Base-by-base conservation (phyloP, 345 rosid species). In the Moricandia moricandioides region DNA sequence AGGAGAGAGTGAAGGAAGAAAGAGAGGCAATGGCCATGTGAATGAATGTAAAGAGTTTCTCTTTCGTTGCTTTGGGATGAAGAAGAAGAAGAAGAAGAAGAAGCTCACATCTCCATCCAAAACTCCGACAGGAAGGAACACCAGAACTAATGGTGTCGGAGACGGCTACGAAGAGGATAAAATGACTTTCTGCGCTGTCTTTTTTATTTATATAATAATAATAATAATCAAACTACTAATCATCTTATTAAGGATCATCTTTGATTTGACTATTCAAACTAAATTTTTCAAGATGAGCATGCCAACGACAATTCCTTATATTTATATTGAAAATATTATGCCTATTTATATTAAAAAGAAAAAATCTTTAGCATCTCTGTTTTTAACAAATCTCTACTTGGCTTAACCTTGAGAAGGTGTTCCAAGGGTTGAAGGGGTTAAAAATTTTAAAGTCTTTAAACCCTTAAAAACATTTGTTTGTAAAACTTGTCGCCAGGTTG, bases 41-140 rank as follows among this genome's bases (percentile, higher is more conserved):
- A 45, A 54, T 54, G 21, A 12, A n/a, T n/a, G 13, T 65, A 4
- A 24, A 6, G 49, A 43, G n/a, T 57, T 33, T 43, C 70, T 58
- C 51, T 37, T 69, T 65, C 67, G 78, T 8, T 65, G 17, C 52
- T 45, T 68, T 9, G 3, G 59, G 55, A 49, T 49, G 55, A 49
- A 37, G 76, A 82, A 55, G 74, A 66, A 55, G 74, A 66, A 54
- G 78, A 63, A 45, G 51, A 43, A 21, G 24, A 21, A 21, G 24
- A 43, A 63, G 67, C 73, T 40, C 67, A 67, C 85, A 81, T 75
- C 82, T 65, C 82, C 87, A 65, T 82, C 83, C 82, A 74, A 57
- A 66, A 47, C 70, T 39, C 30, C 24, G 64, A 72, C 9, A 49
- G 55, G 16, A 69, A 76, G 55, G 58, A 63, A 43, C 60, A 68